phyloP scores from a whole-genome alignment of 116 monocot species.

The Posidonia oceanica region DNA sequence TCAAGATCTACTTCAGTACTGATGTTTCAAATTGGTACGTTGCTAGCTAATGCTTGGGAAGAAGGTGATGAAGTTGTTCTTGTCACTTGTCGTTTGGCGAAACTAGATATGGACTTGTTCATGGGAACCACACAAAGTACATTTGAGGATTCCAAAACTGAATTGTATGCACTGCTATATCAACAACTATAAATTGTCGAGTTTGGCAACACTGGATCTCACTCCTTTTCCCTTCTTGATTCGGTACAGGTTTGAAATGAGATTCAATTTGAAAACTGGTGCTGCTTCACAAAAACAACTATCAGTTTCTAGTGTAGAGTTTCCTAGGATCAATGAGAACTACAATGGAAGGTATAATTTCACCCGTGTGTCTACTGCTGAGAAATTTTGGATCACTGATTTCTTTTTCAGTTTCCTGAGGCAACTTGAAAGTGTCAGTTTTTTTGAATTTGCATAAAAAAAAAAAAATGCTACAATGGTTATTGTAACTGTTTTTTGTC shows the following conservation, averaged over 20 bases:
- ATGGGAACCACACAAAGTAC: slow-evolving; percentile 36
- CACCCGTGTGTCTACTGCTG: neutral
- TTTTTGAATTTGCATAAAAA: neutral
- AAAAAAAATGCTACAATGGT: no score
- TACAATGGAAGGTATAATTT: slow-evolving; percentile 61
- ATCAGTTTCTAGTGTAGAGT: slow-evolving; percentile 81
- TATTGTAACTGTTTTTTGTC: no score
- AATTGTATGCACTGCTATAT: slow-evolving; percentile 39
- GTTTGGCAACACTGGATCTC: neutral
- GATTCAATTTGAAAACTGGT: slow-evolving; percentile 90
- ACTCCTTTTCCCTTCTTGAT: neutral
- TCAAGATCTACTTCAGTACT: no score
- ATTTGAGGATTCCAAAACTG: slow-evolving; percentile 54
- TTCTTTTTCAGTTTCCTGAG: neutral
- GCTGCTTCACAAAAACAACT: slow-evolving; percentile 78
- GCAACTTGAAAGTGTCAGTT: neutral
- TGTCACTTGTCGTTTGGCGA: slow-evolving; percentile 76
- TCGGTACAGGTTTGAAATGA: slow-evolving; percentile 79
- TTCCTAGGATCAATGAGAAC: slow-evolving; percentile 80
- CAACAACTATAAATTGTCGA: no score
- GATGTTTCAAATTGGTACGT: no score
- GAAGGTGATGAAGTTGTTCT: slow-evolving; percentile 91
- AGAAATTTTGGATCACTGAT: no score
- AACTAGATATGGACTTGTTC: slow-evolving; percentile 63
- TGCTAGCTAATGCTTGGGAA: slow-evolving; percentile 95